These are phyloP conservation scores for Daedalea quercina DNA, from an alignment of 768 basidiomycete genomes.

Conservation along the genomic window DNA sequence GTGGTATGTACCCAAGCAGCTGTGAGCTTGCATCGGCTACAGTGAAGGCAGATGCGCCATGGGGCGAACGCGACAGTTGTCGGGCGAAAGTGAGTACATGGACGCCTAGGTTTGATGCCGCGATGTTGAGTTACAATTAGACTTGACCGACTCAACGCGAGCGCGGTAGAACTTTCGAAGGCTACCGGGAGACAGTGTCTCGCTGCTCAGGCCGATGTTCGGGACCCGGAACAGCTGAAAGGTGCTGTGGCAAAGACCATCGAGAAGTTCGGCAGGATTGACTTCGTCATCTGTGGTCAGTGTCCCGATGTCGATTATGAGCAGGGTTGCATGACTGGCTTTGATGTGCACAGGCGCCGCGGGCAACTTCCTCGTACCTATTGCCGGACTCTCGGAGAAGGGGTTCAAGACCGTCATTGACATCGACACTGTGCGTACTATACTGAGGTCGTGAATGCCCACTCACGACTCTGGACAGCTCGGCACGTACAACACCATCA, in stretches of 20 bases:
- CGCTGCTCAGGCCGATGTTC: conserved; percentile 74
- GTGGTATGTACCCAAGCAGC: conserved; percentile 47
- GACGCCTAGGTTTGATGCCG: not conserved
- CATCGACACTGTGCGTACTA: conserved; percentile 69
- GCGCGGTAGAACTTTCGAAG: conserved; percentile 65
- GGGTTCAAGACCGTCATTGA: conserved; percentile 91
- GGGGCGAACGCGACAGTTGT: conserved; percentile 80
- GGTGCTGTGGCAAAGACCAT: conserved; percentile 73
- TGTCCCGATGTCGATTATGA: conserved; percentile 2
- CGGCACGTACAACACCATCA: conserved; percentile 92
- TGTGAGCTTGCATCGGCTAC: too few relatives aligned
- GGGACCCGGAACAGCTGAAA: conserved; percentile 63
- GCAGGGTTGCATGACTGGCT: not conserved
- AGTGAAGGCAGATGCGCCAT: conserved; percentile 80
- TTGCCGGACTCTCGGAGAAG: conserved; percentile 77
- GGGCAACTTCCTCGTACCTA: conserved; percentile 91
- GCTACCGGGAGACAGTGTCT: conserved; percentile 70
- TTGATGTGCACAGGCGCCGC: conserved; percentile 61
- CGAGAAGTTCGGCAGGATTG: conserved; percentile 76
- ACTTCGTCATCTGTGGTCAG: conserved; percentile 91
- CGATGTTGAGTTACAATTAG: conserved; percentile 29
- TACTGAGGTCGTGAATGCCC: not conserved
- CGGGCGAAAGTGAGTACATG: conserved; percentile 67
- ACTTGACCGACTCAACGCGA: conserved; percentile 58
- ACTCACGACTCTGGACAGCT: conserved; percentile 38